Conservation (phyloP, 306 rosid species). For the Heteromeles arbutifolia region DNA sequence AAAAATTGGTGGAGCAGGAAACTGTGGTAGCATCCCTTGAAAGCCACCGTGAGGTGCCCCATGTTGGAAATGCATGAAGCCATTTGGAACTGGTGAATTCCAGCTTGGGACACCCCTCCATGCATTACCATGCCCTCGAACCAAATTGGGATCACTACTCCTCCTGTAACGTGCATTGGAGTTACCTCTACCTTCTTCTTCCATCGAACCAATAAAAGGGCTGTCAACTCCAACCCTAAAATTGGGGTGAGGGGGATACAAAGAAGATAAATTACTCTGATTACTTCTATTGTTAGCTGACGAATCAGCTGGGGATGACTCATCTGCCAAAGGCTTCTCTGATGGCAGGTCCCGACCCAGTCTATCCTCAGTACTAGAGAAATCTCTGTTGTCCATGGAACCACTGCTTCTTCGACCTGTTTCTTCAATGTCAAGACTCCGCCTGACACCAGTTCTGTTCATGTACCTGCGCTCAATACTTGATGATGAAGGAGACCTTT, state of each 20-base stretch:
- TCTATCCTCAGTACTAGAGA: slow-evolving; percentile 59
- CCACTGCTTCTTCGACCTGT: slow-evolving; percentile 61
- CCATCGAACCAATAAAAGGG: slow-evolving; percentile 69
- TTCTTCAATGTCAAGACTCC: slow-evolving; percentile 71
- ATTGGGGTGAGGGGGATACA: slow-evolving; percentile 56
- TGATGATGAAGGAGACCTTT: slow-evolving; percentile 76
- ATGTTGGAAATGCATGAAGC: slow-evolving; percentile 87
- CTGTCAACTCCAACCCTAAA: slow-evolving; percentile 76
- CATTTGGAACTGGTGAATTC: slow-evolving; percentile 76
- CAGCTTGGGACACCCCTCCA: slow-evolving; percentile 96
- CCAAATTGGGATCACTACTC: slow-evolving; percentile 63
- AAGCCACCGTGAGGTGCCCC: slow-evolving; percentile 89
- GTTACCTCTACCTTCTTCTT: slow-evolving; percentile 79
- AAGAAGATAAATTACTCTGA: slow-evolving; percentile 55
- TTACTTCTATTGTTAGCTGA: slow-evolving; percentile 54
- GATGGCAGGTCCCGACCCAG: slow-evolving; percentile 43
- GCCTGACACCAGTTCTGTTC: slow-evolving; percentile 46
- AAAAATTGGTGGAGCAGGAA: slow-evolving; percentile 70
- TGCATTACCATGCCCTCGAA: slow-evolving; percentile 73
- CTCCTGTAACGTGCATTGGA: slow-evolving; percentile 72
- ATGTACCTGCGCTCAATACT: slow-evolving; percentile 65
- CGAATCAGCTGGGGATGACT: slow-evolving; percentile 60
- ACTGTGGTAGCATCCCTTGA: slow-evolving; percentile 82
- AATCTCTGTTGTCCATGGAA: slow-evolving; percentile 55
- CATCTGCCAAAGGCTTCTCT: slow-evolving; percentile 59